phyloP scores from a whole-genome alignment of 1,284 basidiomycete species.

The Cryptococcus hybrid region DNA sequence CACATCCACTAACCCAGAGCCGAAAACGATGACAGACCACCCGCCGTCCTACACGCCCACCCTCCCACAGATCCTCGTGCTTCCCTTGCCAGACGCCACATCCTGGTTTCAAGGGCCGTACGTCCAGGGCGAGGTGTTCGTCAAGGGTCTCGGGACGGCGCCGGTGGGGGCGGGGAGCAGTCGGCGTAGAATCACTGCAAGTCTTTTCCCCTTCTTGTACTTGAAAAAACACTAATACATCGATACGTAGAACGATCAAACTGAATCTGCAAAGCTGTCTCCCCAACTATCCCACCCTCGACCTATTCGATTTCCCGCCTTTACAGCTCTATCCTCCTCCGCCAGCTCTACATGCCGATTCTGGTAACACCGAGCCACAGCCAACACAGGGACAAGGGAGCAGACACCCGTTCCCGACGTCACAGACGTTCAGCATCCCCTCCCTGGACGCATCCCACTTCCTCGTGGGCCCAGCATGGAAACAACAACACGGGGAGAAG shows the following conservation, averaged over 20 bases:
- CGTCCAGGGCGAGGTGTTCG: slow-evolving; percentile 46
- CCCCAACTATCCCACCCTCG: slow-evolving; percentile 22
- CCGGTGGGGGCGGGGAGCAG: slow-evolving; percentile 5
- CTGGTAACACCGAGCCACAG: slow-evolving; percentile 6
- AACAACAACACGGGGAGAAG: background rate
- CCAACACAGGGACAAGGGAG: background rate
- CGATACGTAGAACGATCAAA: slow-evolving; percentile 22
- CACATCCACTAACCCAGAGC: no score
- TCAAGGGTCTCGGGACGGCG: slow-evolving; percentile 41
- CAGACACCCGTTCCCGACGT: slow-evolving; percentile 7
- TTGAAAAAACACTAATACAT: background rate
- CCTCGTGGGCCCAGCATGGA: background rate
- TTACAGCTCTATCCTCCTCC: slow-evolving; percentile 30
- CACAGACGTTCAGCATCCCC: slow-evolving; percentile 37
- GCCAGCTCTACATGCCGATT: slow-evolving; percentile 1
- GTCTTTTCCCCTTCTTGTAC: slow-evolving; percentile 6
- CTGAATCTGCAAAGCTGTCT: slow-evolving; percentile 28
- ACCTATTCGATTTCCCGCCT: slow-evolving; percentile 18
- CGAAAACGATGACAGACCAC: slow-evolving; percentile 5
- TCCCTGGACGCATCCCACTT: slow-evolving; percentile 16
- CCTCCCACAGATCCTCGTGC: slow-evolving; percentile 45
- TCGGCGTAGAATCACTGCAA: slow-evolving; percentile 33
- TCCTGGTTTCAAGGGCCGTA: slow-evolving; percentile 45
- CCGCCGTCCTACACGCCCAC: slow-evolving; percentile 38
- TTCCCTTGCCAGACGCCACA: slow-evolving; percentile 41